A percentile compares a stretch with the other conserved stretches of the same genome.
These are phyloP conservation scores for Calonectria montana DNA, from an alignment of 2,329 filamentous ascomycete species.

Conservation along the genomic window DNA sequence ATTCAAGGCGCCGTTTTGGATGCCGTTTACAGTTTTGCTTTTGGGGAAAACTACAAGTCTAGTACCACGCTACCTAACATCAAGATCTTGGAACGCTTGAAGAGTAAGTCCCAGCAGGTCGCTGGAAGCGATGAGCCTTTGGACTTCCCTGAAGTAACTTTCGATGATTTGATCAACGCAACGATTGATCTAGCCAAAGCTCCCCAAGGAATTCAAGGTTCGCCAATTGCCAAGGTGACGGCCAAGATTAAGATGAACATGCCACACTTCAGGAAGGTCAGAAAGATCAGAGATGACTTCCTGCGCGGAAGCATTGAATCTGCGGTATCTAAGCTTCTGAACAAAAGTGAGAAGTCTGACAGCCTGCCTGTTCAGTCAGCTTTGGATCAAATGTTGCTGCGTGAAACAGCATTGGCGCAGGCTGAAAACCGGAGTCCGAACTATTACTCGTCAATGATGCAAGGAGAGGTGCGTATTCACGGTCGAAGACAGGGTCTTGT, in stretches of 20 bases:
- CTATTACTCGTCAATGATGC: background rate
- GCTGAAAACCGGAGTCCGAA: background rate
- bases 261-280: background rate
- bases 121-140: background rate
- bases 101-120: background rate
- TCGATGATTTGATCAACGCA: slow-evolving; percentile 1
- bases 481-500: background rate
- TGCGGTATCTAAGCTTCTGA: background rate
- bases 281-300: background rate
- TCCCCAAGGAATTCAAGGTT: background rate
- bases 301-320: background rate
- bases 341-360: background rate
- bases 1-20: background rate
- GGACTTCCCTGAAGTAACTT: background rate
- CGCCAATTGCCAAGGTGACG: background rate
- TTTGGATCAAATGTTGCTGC: background rate
- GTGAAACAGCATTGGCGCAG: background rate
- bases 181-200: background rate
- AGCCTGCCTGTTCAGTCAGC: background rate
- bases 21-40: background rate
- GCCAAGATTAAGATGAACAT: background rate
- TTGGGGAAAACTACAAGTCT: background rate
- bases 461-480: background rate
- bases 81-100: background rate
- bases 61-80: background rate